phyloP scores from a whole-genome alignment of 192 early-diverging fungal species.

The Cladochytrium replicatum region DNA sequence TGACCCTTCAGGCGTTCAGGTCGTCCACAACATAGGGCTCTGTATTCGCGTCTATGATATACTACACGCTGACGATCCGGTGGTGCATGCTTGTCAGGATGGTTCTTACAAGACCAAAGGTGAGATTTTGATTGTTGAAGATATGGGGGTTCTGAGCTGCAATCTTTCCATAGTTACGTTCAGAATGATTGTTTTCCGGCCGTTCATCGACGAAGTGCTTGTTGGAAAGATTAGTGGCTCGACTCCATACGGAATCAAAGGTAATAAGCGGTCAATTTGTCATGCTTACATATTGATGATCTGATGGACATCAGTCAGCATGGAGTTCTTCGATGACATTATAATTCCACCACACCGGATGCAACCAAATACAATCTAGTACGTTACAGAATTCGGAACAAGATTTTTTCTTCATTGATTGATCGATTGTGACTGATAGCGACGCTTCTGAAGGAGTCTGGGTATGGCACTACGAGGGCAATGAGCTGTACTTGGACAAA shows the following conservation, averaged over 20 bases:
- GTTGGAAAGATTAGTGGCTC: conserved; percentile 67
- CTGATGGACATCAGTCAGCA: conserved; percentile 55
- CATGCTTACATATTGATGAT: conserved; percentile 1
- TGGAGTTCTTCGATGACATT: conserved; percentile 92
- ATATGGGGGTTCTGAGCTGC: neutral
- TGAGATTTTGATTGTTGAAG: conserved; percentile 15
- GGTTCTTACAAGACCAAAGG: conserved; percentile 68
- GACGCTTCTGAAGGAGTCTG: conserved; percentile 61
- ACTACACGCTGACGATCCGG: conserved; percentile 69
- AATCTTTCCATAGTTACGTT: conserved; percentile 48
- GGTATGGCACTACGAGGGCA: conserved; percentile 73
- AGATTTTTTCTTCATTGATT: neutral
- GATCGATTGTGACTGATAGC: conserved; percentile 14
- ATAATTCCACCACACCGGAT: conserved; percentile 57
- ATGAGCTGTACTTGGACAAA: conserved; percentile 67
- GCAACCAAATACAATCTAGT: conserved; percentile 56
- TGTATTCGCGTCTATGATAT: conserved; percentile 81
- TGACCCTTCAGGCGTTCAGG: conserved; percentile 20
- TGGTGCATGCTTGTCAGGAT: conserved; percentile 73
- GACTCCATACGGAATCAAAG: conserved; percentile 57
- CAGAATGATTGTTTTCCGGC: conserved; percentile 80
- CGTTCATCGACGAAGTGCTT: conserved; percentile 80
- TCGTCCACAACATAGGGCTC: conserved; percentile 80
- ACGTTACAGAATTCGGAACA: conserved; percentile 12
- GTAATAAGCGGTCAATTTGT: conserved; percentile 26